Evolutionary conservation across 129 eudicot genomes (phyloP).

Genomic region (Artemisia annua): DNA sequence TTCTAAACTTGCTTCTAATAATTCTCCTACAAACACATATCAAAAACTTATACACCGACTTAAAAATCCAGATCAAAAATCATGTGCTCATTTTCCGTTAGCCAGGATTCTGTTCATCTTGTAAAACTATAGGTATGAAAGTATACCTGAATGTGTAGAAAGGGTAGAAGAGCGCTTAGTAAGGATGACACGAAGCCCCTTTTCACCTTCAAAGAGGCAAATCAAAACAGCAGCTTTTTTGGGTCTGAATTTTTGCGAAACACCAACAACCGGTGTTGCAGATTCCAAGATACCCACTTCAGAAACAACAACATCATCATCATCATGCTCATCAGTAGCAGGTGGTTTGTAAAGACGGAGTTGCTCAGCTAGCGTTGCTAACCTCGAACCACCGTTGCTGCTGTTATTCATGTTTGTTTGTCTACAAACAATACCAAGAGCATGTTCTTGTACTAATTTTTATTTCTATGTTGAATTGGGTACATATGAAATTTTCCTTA

Average conservation of each 20-base stretch:
- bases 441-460: too few species aligned
- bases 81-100: too few species aligned
- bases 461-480: too few species aligned
- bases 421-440: too few species aligned
- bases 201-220: conserved; percentile 67
- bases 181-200: conserved; percentile 67
- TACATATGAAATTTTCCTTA: too few species aligned
- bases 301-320: conserved; percentile 23
- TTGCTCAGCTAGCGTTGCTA: conserved; percentile 51
- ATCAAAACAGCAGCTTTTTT: conserved; percentile 83
- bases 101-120: too few species aligned
- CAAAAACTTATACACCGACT: too few species aligned
- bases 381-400: conserved; percentile 15
- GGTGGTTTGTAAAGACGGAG: conserved; percentile 67
- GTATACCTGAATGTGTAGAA: conserved; percentile 69
- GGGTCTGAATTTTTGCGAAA: conserved; percentile 46
- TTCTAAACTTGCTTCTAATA: too few species aligned
- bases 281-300: too few species aligned
- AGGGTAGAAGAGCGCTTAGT: conserved; percentile 78
- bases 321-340: conserved; percentile 26
- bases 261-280: conserved; percentile 9
- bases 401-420: not conserved
- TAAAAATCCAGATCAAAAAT: too few species aligned
- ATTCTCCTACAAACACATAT: too few species aligned
- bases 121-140: not conserved